Conservation (phyloP, 2,329 filamentous ascomycete genomes). For the Botrytis byssoidea region DNA sequence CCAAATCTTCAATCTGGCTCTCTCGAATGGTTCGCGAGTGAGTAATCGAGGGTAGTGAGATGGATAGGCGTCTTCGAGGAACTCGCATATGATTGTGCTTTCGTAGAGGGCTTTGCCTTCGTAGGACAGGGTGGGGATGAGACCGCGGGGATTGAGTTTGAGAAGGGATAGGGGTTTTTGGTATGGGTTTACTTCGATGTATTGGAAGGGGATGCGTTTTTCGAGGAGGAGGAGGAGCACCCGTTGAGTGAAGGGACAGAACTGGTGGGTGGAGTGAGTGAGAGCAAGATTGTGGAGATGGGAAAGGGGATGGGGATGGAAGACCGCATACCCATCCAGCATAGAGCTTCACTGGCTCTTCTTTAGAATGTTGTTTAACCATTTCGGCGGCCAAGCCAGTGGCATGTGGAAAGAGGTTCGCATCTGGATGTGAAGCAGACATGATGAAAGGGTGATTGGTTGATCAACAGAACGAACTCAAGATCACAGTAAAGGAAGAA, state of each 20-base stretch:
- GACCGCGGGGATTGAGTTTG: slow-evolving; percentile 69
- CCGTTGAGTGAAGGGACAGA: slow-evolving; percentile 66
- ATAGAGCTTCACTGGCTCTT: slow-evolving; percentile 63
- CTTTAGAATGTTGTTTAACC: slow-evolving; percentile 46
- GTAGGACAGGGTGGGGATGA: slow-evolving; percentile 68
- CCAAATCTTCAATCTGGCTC: slow-evolving; percentile 66
- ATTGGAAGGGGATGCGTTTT: slow-evolving; percentile 71
- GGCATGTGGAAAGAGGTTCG: slow-evolving; percentile 44
- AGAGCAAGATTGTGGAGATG: neutral
- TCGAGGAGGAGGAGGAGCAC: slow-evolving; percentile 72
- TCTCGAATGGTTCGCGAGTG: slow-evolving; percentile 60
- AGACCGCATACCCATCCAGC: slow-evolving; percentile 63
- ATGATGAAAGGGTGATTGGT: neutral
- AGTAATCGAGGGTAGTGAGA: slow-evolving; percentile 50
- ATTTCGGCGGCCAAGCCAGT: slow-evolving; percentile 51
- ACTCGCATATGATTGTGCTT: slow-evolving; percentile 71
- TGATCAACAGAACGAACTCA: neutral
- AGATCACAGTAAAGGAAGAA: neutral
- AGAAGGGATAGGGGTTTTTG: slow-evolving; percentile 67
- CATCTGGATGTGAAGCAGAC: slow-evolving; percentile 27
- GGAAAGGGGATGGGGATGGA: too few relatives aligned
- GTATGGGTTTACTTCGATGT: slow-evolving; percentile 77
- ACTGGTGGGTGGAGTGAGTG: slow-evolving; percentile 21
- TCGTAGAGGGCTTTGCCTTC: slow-evolving; percentile 65
- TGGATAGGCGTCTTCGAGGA: slow-evolving; percentile 68